phyloP scores from a whole-genome alignment of 345 rosid genomes.

The Eucalyptus pauciflora region DNA sequence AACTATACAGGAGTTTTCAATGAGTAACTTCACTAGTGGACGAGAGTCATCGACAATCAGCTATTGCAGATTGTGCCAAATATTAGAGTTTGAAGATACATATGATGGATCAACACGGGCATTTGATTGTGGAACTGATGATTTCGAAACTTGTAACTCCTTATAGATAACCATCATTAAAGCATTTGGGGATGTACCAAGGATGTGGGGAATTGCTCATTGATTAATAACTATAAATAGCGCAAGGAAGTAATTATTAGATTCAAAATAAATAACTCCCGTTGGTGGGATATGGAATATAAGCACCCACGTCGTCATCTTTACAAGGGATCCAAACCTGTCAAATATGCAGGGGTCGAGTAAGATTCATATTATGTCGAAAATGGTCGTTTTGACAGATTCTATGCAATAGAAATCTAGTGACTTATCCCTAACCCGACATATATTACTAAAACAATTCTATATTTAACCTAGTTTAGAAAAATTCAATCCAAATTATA shows the following conservation, averaged over 20 bases:
- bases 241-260: background rate
- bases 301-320: background rate
- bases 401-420: too few relatives aligned
- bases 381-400: too few relatives aligned
- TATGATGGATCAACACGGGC: background rate
- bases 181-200: background rate
- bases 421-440: accelerated
- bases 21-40: background rate
- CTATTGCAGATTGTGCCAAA: background rate
- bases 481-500: too few relatives aligned
- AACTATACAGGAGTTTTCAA: background rate
- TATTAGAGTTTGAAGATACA: background rate
- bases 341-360: too few relatives aligned
- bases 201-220: background rate
- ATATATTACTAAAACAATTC: too few relatives aligned
- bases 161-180: background rate
- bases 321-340: background rate
- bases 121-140: background rate
- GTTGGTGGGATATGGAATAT: background rate
- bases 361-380: accelerated
- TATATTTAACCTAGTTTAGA: too few relatives aligned
- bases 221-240: background rate
- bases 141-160: background rate
- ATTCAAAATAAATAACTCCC: background rate
- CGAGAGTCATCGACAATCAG: background rate